These are phyloP conservation scores for Colletotrichum limetticola DNA, from an alignment of 2,329 filamentous ascomycete species.

Conservation along the genomic window DNA sequence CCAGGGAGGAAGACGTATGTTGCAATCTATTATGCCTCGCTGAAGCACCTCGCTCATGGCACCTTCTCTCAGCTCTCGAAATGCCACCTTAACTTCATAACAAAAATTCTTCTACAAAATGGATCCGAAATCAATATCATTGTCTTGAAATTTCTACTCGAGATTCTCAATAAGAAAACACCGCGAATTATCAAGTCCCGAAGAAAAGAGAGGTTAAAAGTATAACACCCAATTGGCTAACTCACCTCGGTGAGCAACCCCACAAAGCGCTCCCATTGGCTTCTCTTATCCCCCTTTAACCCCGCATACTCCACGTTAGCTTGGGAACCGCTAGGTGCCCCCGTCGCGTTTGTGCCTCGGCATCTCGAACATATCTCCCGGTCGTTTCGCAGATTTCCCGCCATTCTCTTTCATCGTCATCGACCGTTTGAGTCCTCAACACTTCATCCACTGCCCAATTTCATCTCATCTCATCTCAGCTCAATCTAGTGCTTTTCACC, in stretches of 20 bases:
- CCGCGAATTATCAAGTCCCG: background rate
- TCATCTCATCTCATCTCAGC: background rate
- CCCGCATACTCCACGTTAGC: background rate
- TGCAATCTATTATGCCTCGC: too few relatives aligned
- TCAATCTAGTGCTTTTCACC: too few relatives aligned
- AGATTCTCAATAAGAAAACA: background rate
- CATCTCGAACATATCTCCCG: conserved; percentile 3
- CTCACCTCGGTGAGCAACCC: background rate
- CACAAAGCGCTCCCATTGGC: background rate
- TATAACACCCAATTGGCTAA: conserved; percentile 31
- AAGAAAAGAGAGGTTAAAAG: background rate
- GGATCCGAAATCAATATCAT: too few relatives aligned
- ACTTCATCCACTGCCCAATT: background rate
- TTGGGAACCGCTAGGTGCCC: background rate
- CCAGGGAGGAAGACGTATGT: too few relatives aligned
- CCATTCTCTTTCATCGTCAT: conserved; percentile 4
- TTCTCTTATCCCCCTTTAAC: background rate
- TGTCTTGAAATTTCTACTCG: too few relatives aligned
- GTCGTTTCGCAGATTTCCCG: background rate
- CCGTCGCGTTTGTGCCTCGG: conserved; percentile 19
- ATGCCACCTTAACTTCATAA: too few relatives aligned
- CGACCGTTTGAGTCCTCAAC: background rate
- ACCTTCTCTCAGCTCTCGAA: too few relatives aligned
- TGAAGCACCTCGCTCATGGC: too few relatives aligned
- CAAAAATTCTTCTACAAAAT: too few relatives aligned